Base-by-base conservation (phyloP, 805 yeast species). In the Candida maris region DNA sequence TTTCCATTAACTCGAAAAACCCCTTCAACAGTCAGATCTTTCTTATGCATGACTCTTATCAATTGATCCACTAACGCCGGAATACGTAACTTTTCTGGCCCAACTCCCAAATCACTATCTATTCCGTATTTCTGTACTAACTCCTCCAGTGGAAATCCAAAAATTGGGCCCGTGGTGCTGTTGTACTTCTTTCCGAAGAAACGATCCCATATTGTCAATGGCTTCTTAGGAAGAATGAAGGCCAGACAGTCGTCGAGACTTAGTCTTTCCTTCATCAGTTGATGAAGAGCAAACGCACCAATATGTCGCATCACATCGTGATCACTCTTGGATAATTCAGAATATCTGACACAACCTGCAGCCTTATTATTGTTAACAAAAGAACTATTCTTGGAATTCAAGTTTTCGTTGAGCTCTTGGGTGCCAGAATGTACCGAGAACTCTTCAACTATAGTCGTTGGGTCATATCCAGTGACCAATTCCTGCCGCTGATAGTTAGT, bases 1-100 rank as follows among this genome's bases (percentile, higher is more conserved):
- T 93, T 93, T 53, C 99, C 99, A 56, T 93, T 93, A 55, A 89
- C 83, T 52, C 99, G 77, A 72, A 93, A 93, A 4, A 93, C 82
- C 41, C 98, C 98, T 61, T 93, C 98, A 20, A 81, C 88, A 3
- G 97, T 85, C 82, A 91, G 77, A 61, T 93, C 97, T 70, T 85
- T 87, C 41, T 83, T 91, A 35, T 85, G 75, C 67, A 93, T 74
- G 0, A 95, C 85, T 20, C 77, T 74, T 23, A 93, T 77, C 13
- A 89, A 66, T 52, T 93, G 97, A 51, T 91, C 97, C 28, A 93
- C 71, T 25, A 93, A 67, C 32, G 85, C 71, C 1, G 99, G 99
- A 27, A 93, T 83, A 24, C 79, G 72, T 28, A 93, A 71, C 46
- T 79, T 79, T 1, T 79, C 67, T 0, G 95, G 88, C 0, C 95